Evolutionary conservation across 2,329 filamentous ascomycete genomes (phyloP).

Genomic region (Aureobasidium zeae): DNA sequence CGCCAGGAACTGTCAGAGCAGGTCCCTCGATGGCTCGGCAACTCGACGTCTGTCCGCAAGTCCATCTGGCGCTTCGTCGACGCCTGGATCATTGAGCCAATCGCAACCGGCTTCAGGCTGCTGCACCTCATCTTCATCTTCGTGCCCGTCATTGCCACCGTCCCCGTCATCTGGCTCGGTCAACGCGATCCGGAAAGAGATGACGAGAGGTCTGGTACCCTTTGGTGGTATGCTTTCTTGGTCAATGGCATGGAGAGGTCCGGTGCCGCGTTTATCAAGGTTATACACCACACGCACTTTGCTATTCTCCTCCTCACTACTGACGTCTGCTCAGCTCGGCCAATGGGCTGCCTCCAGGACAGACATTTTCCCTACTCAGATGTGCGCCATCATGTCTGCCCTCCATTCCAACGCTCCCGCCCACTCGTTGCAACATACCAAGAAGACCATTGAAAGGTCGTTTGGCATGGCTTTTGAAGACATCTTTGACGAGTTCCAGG

Average conservation of each 20-base stretch:
- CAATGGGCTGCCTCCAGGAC: slow-evolving; percentile 97
- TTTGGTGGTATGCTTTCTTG: slow-evolving; percentile 92
- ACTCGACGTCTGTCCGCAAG: slow-evolving; percentile 50
- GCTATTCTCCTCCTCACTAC: background rate
- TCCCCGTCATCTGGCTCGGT: slow-evolving; percentile 77
- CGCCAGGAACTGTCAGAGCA: slow-evolving; percentile 65
- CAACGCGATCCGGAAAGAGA: slow-evolving; percentile 52
- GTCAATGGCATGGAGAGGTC: slow-evolving; percentile 85
- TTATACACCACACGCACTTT: slow-evolving; percentile 27
- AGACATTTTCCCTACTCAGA: slow-evolving; percentile 88
- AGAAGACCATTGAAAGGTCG: slow-evolving; percentile 66
- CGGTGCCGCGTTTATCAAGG: slow-evolving; percentile 95
- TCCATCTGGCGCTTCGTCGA: slow-evolving; percentile 60
- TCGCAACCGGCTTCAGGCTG: slow-evolving; percentile 81
- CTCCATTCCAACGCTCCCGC: slow-evolving; percentile 91
- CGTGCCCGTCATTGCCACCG: slow-evolving; percentile 71
- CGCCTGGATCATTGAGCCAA: slow-evolving; percentile 65
- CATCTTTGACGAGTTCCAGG: slow-evolving; percentile 93
- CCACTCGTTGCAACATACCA: slow-evolving; percentile 73
- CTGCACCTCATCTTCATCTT: slow-evolving; percentile 81
- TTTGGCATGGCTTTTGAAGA: slow-evolving; percentile 78
- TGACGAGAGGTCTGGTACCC: slow-evolving; percentile 67
- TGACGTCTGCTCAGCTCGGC: slow-evolving; percentile 54
- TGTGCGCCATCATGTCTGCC: slow-evolving; percentile 89
- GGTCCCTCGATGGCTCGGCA: slow-evolving; percentile 52